Evolutionary conservation across 2,329 filamentous ascomycete genomes (phyloP).

Genomic region (Fusarium bactridioides): DNA sequence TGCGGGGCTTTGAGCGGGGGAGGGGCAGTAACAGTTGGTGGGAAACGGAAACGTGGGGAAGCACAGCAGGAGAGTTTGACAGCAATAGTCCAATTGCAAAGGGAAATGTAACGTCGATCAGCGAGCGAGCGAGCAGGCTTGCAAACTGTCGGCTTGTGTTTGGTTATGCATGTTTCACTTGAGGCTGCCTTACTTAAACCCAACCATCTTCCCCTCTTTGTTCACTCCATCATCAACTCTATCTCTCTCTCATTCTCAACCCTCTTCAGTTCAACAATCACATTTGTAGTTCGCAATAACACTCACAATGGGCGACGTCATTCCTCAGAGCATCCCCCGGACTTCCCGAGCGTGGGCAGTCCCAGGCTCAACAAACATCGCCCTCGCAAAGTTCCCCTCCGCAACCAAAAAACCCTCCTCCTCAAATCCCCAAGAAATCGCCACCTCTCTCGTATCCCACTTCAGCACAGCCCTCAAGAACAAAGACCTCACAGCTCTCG

Average conservation of each 20-base stretch:
- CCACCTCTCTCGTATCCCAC: conserved; percentile 46
- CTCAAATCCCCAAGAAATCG: conserved; percentile 49
- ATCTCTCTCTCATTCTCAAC: background rate
- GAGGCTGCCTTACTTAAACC: conserved; percentile 9
- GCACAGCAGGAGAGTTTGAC: background rate
- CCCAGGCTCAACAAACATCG: conserved; percentile 64
- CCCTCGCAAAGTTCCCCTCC: conserved; percentile 54
- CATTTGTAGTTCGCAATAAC: background rate
- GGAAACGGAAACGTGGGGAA: background rate
- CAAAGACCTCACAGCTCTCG: conserved; percentile 46
- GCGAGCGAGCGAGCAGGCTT: background rate
- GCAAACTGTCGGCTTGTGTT: background rate
- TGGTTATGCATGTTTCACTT: conserved; percentile 17
- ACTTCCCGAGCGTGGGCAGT: conserved; percentile 41
- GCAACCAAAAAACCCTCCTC: conserved; percentile 36
- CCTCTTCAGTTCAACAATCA: background rate
- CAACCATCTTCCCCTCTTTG: conserved; percentile 1
- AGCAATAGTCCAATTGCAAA: background rate
- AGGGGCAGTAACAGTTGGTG: background rate
- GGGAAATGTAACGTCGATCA: background rate
- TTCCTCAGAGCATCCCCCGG: conserved; percentile 32
- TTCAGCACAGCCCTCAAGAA: conserved; percentile 53
- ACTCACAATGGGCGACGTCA: conserved; percentile 31
- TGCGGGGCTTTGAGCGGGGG: background rate
- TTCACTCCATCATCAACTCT: background rate